Percentiles rank a stretch among this genome's conserved stretches.
Evolutionary conservation across 164 flowering plant genomes (phyloP).

Genomic region (Vitis amurensis): DNA sequence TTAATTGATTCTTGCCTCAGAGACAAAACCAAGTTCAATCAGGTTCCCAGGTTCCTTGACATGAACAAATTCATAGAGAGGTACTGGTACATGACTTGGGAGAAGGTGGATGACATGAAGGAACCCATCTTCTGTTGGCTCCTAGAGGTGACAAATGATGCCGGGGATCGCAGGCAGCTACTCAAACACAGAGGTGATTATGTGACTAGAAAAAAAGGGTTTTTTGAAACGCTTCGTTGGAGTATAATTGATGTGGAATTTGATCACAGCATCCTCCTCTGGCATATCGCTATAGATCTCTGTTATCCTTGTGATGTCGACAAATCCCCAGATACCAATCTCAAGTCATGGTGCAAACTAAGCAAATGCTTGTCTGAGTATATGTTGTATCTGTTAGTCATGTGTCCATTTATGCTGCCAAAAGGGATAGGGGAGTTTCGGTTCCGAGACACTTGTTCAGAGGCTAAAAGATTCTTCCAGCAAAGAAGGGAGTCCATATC

Average conservation of each 20-base stretch:
- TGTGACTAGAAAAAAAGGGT: background rate
- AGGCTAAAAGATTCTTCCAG: background rate
- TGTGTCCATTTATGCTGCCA: conserved; percentile 13
- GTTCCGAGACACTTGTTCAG: background rate
- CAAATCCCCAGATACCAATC: too few relatives aligned
- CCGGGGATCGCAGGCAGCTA: background rate
- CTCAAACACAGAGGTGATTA: background rate
- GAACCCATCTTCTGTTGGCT: conserved; percentile 2
- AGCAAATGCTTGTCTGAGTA: conserved; percentile 3
- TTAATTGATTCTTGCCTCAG: background rate
- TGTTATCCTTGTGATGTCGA: too few relatives aligned
- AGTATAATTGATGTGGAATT: background rate
- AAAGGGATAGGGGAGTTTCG: background rate
- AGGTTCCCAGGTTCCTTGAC: background rate
- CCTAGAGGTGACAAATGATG: background rate
- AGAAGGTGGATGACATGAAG: background rate
- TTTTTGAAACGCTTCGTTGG: background rate
- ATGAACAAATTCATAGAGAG: background rate
- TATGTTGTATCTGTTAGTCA: conserved; percentile 7
- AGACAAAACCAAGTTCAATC: background rate
- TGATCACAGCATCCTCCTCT: conserved; percentile 6
- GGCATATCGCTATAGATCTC: conserved; percentile 10
- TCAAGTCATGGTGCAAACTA: background rate
- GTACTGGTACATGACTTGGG: background rate
- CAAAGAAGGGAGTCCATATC: too few relatives aligned